Percentiles rank a stretch among this genome's conserved stretches.
phyloP scores from a whole-genome alignment of 2,329 filamentous ascomycete species.

The Aspergillus novofumigatus region DNA sequence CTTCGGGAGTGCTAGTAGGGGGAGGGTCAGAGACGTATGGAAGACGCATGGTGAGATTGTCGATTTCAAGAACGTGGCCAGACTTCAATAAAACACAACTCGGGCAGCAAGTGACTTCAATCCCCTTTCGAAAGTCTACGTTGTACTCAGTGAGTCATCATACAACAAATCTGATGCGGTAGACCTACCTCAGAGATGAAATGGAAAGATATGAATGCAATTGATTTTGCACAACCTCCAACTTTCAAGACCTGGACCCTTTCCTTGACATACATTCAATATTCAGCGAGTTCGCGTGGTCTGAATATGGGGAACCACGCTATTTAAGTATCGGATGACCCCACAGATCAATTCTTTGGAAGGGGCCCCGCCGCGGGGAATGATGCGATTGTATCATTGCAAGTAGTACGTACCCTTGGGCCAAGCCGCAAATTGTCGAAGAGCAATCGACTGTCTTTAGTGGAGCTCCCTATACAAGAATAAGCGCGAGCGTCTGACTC shows the following conservation, averaged over 20 bases:
- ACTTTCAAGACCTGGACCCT: not conserved
- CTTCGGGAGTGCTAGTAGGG: slow-evolving; percentile 41
- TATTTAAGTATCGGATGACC: not conserved
- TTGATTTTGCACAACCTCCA: not conserved
- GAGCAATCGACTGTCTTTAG: not conserved
- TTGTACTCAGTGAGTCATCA: not conserved
- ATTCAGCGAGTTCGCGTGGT: not conserved
- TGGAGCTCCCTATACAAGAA: not conserved
- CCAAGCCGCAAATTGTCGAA: not conserved
- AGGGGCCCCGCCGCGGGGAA: not conserved
- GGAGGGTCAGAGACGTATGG: slow-evolving; percentile 52
- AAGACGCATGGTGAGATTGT: slow-evolving; percentile 47
- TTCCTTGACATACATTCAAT: not conserved
- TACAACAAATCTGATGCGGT: not conserved
- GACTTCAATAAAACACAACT: not conserved
- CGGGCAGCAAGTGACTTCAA: not conserved
- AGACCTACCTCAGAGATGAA: not conserved
- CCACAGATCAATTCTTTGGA: not conserved
- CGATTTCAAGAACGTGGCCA: not conserved
- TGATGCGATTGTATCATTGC: not conserved
- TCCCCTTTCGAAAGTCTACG: not conserved
- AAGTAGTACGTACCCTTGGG: not conserved
- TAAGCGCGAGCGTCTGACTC: too few relatives aligned
- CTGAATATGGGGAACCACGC: not conserved
- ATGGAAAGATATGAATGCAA: not conserved